Evolutionary conservation across 768 basidiomycete genomes (phyloP), one percentile per base, ranked within the genome.

Genomic region (Hericium erinaceus): DNA sequence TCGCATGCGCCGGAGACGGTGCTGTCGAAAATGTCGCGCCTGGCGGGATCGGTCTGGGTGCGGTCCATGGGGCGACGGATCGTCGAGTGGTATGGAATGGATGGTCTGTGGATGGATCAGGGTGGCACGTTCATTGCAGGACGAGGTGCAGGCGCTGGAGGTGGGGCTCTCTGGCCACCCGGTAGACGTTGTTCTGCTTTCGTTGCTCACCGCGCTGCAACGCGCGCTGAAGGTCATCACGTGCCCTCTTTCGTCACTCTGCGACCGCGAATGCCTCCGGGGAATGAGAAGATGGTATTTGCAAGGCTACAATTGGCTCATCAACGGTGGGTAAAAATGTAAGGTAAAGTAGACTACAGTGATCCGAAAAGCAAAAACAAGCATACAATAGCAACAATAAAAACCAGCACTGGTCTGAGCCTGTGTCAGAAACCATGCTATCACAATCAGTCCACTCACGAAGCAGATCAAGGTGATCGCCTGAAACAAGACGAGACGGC

Each of bases 21-120:
- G 52, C 72, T 75, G 54, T 85, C 80, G 64, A 76, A 84, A 51
- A 79, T 68, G 57, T 83, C 78, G 57, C 79, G 80, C 63, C 75
- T 69, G 44, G 72, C 74, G 52, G 55, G 37, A 13, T 26, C 37
- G 24, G 15, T 22, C 24, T 38, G 24, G 55, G 37, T 50, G 18
- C 15, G 49, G 22, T 24, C 15, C 49, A 50, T 24, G 18, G 49
- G 49, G 49, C 49, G 49, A 24, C 24, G 13, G 20, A 50, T 50
- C 20, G 48, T 22, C 16, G 48, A 16, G 44, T 33, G 28, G 16
- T 46, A 11, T 46, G 20, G 44, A 46, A 16, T 46, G 44, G 44
- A 33, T 46, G 20, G 2, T 46, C 20, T 46, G 44, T 9, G 44
- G n/a, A 24, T 50, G 49, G 24, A n/a, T 33, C 44, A 33, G 15